phyloP scores from a whole-genome alignment of 768 basidiomycete species.

The Lactifluus hygrophoroides region DNA sequence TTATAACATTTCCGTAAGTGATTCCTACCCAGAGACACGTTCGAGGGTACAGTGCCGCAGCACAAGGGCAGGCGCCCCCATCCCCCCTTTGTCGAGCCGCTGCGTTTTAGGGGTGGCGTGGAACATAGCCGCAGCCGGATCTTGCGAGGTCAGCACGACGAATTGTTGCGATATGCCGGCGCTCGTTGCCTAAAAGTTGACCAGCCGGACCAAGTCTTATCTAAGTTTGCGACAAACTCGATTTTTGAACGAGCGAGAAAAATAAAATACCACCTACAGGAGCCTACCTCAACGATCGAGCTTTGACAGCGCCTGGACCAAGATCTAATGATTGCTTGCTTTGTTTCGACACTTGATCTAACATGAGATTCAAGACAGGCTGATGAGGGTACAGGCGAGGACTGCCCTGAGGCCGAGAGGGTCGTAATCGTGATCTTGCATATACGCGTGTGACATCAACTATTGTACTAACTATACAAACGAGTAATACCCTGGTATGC shows the following conservation, averaged over 20 bases:
- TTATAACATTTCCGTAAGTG: background rate
- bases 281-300: background rate
- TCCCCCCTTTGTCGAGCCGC: background rate
- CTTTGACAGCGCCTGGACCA: background rate
- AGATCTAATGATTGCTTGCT: background rate
- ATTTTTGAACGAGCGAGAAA: background rate
- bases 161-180: background rate
- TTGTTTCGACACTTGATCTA: background rate
- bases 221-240: background rate
- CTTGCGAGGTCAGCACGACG: background rate
- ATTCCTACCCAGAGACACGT: background rate
- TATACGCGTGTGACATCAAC: background rate
- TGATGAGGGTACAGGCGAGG: background rate
- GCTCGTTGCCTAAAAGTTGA: background rate
- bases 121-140: background rate
- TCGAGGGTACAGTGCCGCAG: background rate
- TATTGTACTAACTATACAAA: background rate
- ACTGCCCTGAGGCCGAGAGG: background rate
- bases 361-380: background rate
- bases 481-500: background rate
- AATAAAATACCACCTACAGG: background rate
- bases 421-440: background rate
- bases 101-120: conserved; percentile 1
- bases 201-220: background rate
- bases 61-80: background rate